Evolutionary conservation across 1,284 basidiomycete genomes (phyloP).

Genomic region (Ceratobasidium theobromae): DNA sequence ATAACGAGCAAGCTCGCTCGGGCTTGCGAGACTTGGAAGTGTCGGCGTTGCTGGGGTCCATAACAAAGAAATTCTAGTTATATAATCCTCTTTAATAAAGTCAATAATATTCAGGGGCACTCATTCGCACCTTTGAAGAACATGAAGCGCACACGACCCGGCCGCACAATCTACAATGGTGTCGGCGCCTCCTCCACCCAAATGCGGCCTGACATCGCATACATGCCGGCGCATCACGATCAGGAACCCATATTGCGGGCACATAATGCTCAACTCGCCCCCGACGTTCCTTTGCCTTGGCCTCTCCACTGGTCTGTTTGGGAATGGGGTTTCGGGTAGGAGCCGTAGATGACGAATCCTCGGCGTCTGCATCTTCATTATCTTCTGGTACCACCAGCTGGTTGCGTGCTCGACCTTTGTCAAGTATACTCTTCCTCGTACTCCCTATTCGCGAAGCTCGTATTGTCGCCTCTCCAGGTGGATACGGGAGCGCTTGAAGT

Average conservation of each 20-base stretch:
- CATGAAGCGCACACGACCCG: slow-evolving; percentile 82
- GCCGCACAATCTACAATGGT: slow-evolving; percentile 90
- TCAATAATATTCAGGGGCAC: background rate
- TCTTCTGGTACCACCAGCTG: background rate
- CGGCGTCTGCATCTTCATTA: background rate
- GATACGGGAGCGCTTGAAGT: slow-evolving; percentile 70
- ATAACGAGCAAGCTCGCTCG: slow-evolving; percentile 79
- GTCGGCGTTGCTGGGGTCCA: slow-evolving; percentile 54
- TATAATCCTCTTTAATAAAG: background rate
- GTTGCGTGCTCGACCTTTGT: slow-evolving; percentile 41
- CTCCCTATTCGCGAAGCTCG: slow-evolving; percentile 1
- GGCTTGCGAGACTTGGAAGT: slow-evolving; percentile 51
- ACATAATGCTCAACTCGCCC: slow-evolving; percentile 82
- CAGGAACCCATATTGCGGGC: slow-evolving; percentile 91
- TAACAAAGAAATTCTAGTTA: slow-evolving; percentile 72
- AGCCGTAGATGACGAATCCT: background rate
- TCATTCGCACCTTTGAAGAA: slow-evolving; percentile 58
- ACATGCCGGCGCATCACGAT: slow-evolving; percentile 75
- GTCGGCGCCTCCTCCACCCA: slow-evolving; percentile 77
- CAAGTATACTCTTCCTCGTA: slow-evolving; percentile 37
- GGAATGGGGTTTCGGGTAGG: background rate
- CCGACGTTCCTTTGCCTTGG: slow-evolving; percentile 39
- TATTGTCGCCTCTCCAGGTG: slow-evolving; percentile 49
- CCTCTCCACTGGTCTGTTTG: background rate
- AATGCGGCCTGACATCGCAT: slow-evolving; percentile 80